A percentile compares a stretch with the other conserved stretches of the same genome.
Conservation (phyloP, 2,329 filamentous ascomycete species). For the Fusarium sp. region DNA sequence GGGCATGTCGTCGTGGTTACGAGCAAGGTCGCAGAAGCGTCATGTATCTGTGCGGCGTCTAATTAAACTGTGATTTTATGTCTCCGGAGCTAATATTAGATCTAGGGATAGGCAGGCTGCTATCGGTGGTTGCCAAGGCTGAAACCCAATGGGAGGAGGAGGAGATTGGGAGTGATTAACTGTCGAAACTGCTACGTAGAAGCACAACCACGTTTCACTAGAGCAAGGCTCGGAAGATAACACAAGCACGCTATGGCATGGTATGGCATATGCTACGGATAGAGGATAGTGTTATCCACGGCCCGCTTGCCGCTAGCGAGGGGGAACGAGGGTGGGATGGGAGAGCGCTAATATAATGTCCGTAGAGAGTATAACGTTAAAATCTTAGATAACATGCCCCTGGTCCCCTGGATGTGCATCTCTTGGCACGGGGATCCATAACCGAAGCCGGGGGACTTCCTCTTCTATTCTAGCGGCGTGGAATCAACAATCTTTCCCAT, state of each 20-base stretch:
- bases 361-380: not conserved
- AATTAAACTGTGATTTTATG: conserved; percentile 1
- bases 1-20: conserved; percentile 13
- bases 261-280: too few relatives aligned
- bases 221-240: conserved; percentile 18
- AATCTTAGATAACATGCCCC: conserved; percentile 14
- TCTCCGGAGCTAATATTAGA: conserved; percentile 33
- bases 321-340: not conserved
- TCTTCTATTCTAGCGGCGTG: conserved; percentile 14
- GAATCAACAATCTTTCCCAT: not conserved
- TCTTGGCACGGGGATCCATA: conserved; percentile 25
- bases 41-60: conserved; percentile 37
- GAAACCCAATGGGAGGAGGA: conserved; percentile 1
- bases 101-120: conserved; percentile 29
- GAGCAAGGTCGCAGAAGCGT: conserved; percentile 25
- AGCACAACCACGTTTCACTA: conserved; percentile 14
- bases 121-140: not conserved
- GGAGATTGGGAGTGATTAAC: not conserved
- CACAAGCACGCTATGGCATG: not conserved
- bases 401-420: conserved; percentile 7
- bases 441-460: conserved; percentile 23
- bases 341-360: not conserved
- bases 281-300: conserved; percentile 9
- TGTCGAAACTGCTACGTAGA: not conserved
- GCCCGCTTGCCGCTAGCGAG: conserved; percentile 31